Conservation (phyloP, 2,329 filamentous ascomycete genomes). For the Rutstroemia sydowiana region DNA sequence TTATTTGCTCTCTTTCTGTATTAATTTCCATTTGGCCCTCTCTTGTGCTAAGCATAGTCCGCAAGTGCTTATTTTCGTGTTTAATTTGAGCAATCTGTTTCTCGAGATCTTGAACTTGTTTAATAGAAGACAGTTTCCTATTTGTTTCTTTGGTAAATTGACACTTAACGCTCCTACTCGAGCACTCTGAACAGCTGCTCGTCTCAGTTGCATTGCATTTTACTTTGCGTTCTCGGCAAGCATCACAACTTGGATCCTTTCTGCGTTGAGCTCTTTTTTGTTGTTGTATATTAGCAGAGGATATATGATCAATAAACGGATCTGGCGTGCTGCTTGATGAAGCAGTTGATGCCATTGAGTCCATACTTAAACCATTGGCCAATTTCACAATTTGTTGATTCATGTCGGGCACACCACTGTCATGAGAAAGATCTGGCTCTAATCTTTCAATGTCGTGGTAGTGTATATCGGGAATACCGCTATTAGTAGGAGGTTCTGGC, state of each 20-base stretch:
- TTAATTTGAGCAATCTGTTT: slow-evolving; percentile 77
- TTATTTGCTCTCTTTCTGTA: too few species aligned
- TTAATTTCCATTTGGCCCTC: slow-evolving; percentile 39
- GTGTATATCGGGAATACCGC: too few species aligned
- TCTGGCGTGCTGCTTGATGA: slow-evolving; percentile 50
- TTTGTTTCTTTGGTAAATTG: slow-evolving; percentile 99
- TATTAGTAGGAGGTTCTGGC: too few species aligned
- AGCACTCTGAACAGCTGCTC: slow-evolving; percentile 93
- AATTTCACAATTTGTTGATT: too few species aligned
- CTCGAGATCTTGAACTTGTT: slow-evolving; percentile 95
- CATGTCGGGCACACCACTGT: too few species aligned
- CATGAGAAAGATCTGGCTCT: too few species aligned
- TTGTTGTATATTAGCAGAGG: slow-evolving; percentile 50
- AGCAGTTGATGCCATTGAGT: slow-evolving; percentile 52
- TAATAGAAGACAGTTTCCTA: slow-evolving; percentile 96
- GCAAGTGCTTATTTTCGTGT: slow-evolving; percentile 70
- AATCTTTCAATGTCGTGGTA: too few species aligned
- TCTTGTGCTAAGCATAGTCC: slow-evolving; percentile 48
- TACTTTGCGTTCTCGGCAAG: slow-evolving; percentile 78
- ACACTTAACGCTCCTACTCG: slow-evolving; percentile 91
- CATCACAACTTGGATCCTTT: slow-evolving; percentile 95
- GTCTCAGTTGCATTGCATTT: slow-evolving; percentile 96
- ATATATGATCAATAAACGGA: slow-evolving; percentile 30
- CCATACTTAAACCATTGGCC: slow-evolving; percentile 40
- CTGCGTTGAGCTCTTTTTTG: slow-evolving; percentile 90